Evolutionary conservation across 805 yeast species (phyloP).

Genomic region (Lipomyces kockii): DNA sequence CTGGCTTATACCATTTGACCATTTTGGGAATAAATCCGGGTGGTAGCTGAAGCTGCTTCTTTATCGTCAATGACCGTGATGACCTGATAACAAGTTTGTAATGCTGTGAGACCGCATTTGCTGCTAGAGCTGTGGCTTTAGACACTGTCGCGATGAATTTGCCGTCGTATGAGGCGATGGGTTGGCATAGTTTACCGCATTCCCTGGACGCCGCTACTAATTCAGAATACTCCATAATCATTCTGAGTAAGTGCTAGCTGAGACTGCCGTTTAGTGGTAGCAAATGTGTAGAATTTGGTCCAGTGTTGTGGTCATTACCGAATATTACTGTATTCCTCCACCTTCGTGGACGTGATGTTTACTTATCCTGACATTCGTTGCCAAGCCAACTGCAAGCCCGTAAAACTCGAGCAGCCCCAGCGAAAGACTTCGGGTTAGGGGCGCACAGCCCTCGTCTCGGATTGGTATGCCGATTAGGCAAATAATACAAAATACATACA

Average conservation of each 20-base stretch:
- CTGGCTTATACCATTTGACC: conserved; percentile 28
- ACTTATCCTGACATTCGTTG: not conserved
- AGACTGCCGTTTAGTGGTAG: not conserved
- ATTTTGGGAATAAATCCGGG: conserved; percentile 20
- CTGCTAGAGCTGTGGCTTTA: not conserved
- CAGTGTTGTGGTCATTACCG: not conserved
- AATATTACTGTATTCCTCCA: not conserved
- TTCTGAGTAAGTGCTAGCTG: not conserved
- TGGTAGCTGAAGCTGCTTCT: conserved; percentile 25
- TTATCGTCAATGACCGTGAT: conserved; percentile 19
- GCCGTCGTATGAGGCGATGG: conserved; percentile 20
- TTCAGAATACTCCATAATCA: conserved; percentile 31
- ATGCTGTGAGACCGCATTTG: not conserved
- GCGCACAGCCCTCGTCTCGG: too few species aligned
- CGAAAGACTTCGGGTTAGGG: too few species aligned
- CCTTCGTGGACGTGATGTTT: too few species aligned
- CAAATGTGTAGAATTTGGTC: not conserved
- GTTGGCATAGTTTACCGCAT: not conserved
- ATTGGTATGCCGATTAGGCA: too few species aligned
- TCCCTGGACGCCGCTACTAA: conserved; percentile 15
- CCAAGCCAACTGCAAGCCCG: not conserved
- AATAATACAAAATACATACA: too few species aligned
- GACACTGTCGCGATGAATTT: conserved; percentile 26
- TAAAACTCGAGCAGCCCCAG: too few species aligned
- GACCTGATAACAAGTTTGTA: conserved; percentile 22